Evolutionary conservation across 306 rosid species (phyloP), one percentile per base, ranked within the genome.

Genomic region (Spatholobus suberectus): DNA sequence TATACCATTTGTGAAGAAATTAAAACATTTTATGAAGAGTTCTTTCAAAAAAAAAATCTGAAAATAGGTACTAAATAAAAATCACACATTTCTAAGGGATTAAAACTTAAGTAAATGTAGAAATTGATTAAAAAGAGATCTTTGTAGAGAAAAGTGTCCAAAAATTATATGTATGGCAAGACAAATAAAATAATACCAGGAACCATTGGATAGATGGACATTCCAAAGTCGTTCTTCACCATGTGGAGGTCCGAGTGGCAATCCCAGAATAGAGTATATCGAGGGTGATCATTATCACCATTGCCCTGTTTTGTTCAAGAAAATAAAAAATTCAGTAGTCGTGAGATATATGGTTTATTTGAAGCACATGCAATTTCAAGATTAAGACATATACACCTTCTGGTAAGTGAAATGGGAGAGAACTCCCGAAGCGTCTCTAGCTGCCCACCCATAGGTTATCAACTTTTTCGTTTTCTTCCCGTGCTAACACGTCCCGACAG

Each of bases 201-300:
- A 27, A 88, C 84, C 26, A 88, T 26, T 24, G 91, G 91, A 74
- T 88, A 86, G 51, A 24, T 43, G 29, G 91, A 72, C 1, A 5
- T 0, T 51, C 89, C 87, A 83, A 76, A 74, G 8, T 86, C 85
- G 24, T 86, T 86, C 63, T 83, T 88, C 35, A 51, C 18, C 41
- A 27, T 6, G 75, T 86, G 86, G 15, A 88, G 88, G 27, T 88
- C 88, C 0, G 89, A 49, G 75, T 86, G 89, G 59, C 91, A 67
- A 88, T 78, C 38, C 88, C 91, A 62, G 75, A 81, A 23, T 81
- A 88, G 46, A 82, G 75, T 65, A 82, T 65, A 6, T 73, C 44
- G 2, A 82, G 24, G 8, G 85, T 82, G 59, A 82, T 82, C 85
- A 8, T 65, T 27, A 7, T 63, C 85, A 38, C 85, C 85, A 65